These are phyloP conservation scores for Waitea zeae DNA, from an alignment of 1,284 basidiomycete genomes.

Conservation along the genomic window DNA sequence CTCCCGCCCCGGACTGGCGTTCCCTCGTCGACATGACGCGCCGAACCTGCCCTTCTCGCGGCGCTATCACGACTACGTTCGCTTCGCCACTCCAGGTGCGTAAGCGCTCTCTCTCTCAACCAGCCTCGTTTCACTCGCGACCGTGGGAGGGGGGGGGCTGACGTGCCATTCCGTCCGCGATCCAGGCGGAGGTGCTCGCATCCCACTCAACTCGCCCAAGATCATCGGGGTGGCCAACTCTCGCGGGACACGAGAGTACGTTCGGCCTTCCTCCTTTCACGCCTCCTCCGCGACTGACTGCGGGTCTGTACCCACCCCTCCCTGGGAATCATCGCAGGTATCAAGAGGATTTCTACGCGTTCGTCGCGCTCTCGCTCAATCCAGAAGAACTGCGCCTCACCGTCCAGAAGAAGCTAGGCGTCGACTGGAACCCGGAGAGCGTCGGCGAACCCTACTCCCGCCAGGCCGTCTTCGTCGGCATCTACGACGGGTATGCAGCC, in stretches of 20 bases:
- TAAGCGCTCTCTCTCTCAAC: background rate
- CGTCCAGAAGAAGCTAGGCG: constrained; percentile 38
- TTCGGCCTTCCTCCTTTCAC: constrained; percentile 3
- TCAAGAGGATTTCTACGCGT: constrained; percentile 76
- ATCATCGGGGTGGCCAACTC: constrained; percentile 63
- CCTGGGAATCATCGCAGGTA: constrained; percentile 21
- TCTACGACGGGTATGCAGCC: constrained; percentile 67
- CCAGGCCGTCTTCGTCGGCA: constrained; percentile 75
- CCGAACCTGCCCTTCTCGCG: background rate
- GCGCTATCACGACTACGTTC: constrained; percentile 53
- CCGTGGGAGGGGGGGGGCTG: background rate
- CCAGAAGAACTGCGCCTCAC: constrained; percentile 53
- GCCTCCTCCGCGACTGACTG: no score
- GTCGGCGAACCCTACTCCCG: constrained; percentile 40
- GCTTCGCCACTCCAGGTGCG: constrained; percentile 37
- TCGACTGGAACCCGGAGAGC: constrained; percentile 57
- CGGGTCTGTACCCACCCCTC: background rate
- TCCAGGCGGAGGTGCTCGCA: constrained; percentile 19
- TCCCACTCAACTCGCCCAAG: constrained; percentile 28
- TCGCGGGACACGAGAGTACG: constrained; percentile 56
- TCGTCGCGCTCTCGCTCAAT: constrained; percentile 56
- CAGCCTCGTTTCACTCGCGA: background rate
- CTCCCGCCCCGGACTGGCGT: background rate
- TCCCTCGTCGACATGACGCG: background rate
- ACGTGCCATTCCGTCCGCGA: background rate